phyloP scores from a whole-genome alignment of 495 filamentous ascomycete species.

The Immersiella caudata region DNA sequence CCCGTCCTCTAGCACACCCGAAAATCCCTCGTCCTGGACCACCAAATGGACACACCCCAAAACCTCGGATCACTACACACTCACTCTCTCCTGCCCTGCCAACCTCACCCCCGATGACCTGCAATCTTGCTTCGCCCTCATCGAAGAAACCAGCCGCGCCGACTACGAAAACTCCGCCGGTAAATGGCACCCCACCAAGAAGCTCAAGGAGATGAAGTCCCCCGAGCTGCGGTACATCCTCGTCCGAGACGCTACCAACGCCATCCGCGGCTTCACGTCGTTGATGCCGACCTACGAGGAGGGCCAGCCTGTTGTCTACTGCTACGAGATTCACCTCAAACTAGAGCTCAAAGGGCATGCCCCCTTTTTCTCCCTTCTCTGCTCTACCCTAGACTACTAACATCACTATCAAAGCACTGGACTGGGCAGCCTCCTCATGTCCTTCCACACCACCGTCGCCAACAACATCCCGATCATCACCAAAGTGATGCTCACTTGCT shows the following conservation, averaged over 20 bases:
- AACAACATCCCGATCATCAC: conserved; percentile 54
- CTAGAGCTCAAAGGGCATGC: conserved; percentile 53
- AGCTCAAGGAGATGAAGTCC: conserved; percentile 75
- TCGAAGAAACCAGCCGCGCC: conserved; percentile 66
- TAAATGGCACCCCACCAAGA: conserved; percentile 73
- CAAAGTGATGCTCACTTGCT: conserved; percentile 87
- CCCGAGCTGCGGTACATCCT: conserved; percentile 70
- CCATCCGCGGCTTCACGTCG: conserved; percentile 69
- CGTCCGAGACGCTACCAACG: conserved; percentile 44
- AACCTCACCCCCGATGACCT: conserved; percentile 58
- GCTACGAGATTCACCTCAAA: conserved; percentile 84
- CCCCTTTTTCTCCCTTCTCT: neutral
- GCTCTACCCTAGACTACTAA: neutral
- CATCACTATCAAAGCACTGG: conserved; percentile 43
- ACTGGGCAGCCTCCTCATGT: conserved; percentile 48
- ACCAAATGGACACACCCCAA: conserved; percentile 48
- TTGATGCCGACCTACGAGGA: conserved; percentile 86
- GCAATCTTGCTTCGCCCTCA: conserved; percentile 67
- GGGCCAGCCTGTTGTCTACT: conserved; percentile 72
- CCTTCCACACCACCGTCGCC: conserved; percentile 46
- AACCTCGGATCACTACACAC: conserved; percentile 40
- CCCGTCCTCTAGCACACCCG: neutral
- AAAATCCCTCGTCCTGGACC: conserved; percentile 38
- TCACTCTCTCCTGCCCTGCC: conserved; percentile 52
- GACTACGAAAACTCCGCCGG: conserved; percentile 66